Evolutionary conservation across 768 basidiomycete species (phyloP).

Genomic region (Rubroboletus satanas): DNA sequence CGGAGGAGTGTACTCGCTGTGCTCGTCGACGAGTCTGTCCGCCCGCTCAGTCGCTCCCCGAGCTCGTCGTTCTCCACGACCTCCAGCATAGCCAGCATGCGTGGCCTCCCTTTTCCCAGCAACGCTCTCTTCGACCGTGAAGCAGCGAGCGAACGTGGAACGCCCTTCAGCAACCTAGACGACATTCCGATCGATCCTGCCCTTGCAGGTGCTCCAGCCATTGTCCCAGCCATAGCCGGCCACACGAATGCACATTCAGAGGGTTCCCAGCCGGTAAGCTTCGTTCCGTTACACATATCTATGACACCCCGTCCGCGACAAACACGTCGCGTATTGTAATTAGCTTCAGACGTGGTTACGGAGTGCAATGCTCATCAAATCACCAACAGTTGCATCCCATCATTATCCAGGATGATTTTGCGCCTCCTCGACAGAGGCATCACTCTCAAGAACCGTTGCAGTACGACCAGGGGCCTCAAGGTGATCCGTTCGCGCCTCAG

Average conservation of each 20-base stretch:
- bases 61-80: constrained; percentile 14
- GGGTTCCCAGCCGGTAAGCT: constrained; percentile 37
- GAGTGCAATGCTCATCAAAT: constrained; percentile 20
- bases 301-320: constrained; percentile 22
- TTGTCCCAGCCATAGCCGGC: constrained; percentile 50
- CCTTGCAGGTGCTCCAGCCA: constrained; percentile 44
- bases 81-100: constrained; percentile 39
- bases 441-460: constrained; percentile 39
- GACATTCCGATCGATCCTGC: constrained; percentile 83
- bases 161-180: constrained; percentile 54
- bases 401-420: constrained; percentile 31
- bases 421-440: constrained; percentile 9
- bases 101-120: constrained; percentile 51
- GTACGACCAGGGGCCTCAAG: constrained; percentile 73
- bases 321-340: constrained; percentile 72
- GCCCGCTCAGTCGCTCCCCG: constrained; percentile 8
- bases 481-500: constrained; percentile 78
- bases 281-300: constrained; percentile 17
- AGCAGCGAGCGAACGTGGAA: constrained; percentile 55
- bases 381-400: constrained; percentile 23
- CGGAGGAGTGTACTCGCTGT: constrained; percentile 33
- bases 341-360: constrained; percentile 24
- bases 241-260: constrained; percentile 18
- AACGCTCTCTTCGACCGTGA: constrained; percentile 49
- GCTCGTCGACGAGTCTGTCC: constrained; percentile 36